phyloP scores from a whole-genome alignment of 1,139 yeast species.

The Debaryomyces sp. region DNA sequence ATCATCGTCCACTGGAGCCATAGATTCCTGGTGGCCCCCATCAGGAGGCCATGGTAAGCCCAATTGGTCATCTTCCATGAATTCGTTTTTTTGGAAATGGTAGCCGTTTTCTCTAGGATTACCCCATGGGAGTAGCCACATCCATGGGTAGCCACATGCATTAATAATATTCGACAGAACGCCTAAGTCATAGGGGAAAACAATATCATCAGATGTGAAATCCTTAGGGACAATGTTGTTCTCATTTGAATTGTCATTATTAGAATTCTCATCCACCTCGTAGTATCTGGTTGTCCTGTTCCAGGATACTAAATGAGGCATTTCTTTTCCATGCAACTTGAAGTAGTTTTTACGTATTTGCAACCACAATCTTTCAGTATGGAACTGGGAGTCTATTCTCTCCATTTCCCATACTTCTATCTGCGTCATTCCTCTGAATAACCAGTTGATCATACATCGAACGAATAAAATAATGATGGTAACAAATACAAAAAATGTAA shows the following conservation, averaged over 20 bases:
- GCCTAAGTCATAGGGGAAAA: conserved; percentile 85
- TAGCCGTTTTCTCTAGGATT: conserved; percentile 48
- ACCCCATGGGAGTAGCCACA: conserved; percentile 76
- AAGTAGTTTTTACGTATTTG: conserved; percentile 51
- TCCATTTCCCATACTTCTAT: conserved; percentile 94
- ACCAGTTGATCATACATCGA: conserved; percentile 60
- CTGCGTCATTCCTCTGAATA: conserved; percentile 78
- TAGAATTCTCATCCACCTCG: conserved; percentile 16
- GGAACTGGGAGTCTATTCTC: conserved; percentile 68
- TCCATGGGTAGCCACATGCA: conserved; percentile 58
- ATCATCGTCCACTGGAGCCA: conserved; percentile 20
- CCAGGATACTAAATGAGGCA: conserved; percentile 57
- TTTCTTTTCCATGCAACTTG: conserved; percentile 40
- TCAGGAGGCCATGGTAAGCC: conserved; percentile 90
- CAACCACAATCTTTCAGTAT: conserved; percentile 54
- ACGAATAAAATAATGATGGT: conserved; percentile 60
- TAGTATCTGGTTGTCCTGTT: conserved; percentile 23
- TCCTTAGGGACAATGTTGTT: conserved; percentile 25
- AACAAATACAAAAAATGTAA: conserved; percentile 59
- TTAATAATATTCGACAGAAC: conserved; percentile 52
- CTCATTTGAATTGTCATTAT: conserved; percentile 13
- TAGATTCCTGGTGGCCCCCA: conserved; percentile 55
- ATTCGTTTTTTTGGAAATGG: conserved; percentile 57
- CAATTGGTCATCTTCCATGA: conserved; percentile 58
- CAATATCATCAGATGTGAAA: conserved; percentile 57